Base-by-base conservation (phyloP, 2,329 filamentous ascomycete genomes). In the Alternaria consortialis region DNA sequence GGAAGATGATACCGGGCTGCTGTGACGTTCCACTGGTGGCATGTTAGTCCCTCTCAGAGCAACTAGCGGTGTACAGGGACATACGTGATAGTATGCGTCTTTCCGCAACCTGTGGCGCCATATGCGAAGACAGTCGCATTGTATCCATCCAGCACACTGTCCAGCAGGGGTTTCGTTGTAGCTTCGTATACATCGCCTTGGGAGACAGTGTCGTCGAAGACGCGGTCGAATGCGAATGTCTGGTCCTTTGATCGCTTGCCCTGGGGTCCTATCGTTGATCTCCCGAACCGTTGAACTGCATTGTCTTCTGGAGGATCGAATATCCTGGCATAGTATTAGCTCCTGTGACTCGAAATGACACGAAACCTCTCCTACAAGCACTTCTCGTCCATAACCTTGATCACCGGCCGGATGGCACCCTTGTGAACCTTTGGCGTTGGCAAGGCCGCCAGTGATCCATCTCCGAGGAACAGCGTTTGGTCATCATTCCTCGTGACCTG, bases 121-220 rank as follows among this genome's bases (percentile, higher is more conserved):
- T 99, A 99, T 51, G 95, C 95, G 77, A 99, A 99, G 5, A 99
- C 95, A 0, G 95, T 99, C 48, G 95, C 95, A 83, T 99, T 99
- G 84, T 97, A 99, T 67, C 95, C 95, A 69, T 99, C 94, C 60
- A 99, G 85, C 15, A 99, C 94, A 76, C 91, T 97, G 77, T 98
- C 94, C 63, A 99, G 87, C n/a, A 99, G 86, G 57, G 84, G 88
- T 78, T 90, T 91, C 2, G 94, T 97, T 0, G 95, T 98, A 13
- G 92, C 87, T 79, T 98, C 95, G 83, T 98, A 99, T 1, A 99
- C 92, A 74, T 99, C 95, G 60, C 87, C 90, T 74, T 99, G 95
- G 7, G 90, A 90, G 17, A 92, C 92, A 76, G 94, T 97, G 61
- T 98, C 94, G 84, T 99, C 95, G 80, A 99, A 98, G 65, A 99